Percentiles rank a stretch among this genome's conserved stretches.
Evolutionary conservation across 108 stramenopile genomes (phyloP).

Genomic region (Aurantiochytrium sp.): DNA sequence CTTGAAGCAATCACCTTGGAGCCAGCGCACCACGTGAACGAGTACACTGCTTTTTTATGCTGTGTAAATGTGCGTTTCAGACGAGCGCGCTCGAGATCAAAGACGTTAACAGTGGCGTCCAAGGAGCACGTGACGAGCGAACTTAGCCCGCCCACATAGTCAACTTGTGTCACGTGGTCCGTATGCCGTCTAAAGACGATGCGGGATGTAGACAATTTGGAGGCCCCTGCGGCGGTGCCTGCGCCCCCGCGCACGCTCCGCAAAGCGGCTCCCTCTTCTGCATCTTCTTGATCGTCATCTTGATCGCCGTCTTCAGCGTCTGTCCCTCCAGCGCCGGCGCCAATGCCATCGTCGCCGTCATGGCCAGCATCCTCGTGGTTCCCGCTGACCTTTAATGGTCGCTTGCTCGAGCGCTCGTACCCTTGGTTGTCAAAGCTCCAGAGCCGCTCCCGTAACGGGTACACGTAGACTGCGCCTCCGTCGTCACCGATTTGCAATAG

Average conservation of each 20-base stretch:
- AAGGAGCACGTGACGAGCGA: slow-evolving; percentile 24
- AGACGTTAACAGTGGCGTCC: slow-evolving; percentile 28
- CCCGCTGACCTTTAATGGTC: not conserved
- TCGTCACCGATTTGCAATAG: not conserved
- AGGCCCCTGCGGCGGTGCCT: not conserved
- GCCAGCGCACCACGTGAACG: slow-evolving; percentile 22
- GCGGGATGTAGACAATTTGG: not conserved
- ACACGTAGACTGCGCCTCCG: not conserved
- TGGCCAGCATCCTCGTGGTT: not conserved
- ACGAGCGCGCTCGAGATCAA: slow-evolving; percentile 27
- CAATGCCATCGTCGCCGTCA: not conserved
- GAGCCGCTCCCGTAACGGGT: not conserved
- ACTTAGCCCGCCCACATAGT: slow-evolving; percentile 18
- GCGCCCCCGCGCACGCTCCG: not conserved
- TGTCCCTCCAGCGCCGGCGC: not conserved
- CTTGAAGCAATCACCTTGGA: slow-evolving; percentile 20
- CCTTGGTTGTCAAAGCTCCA: not conserved
- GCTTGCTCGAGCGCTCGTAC: not conserved
- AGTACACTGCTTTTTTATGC: slow-evolving; percentile 33
- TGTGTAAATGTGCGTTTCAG: slow-evolving; percentile 23
- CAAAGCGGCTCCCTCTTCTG: not conserved
- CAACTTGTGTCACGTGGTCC: slow-evolving; percentile 6
- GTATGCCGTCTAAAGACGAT: not conserved
- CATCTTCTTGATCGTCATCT: not conserved
- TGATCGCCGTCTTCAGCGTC: not conserved